Evolutionary conservation across 2,329 filamentous ascomycete species (phyloP).

Genomic region (Calonectria montana): DNA sequence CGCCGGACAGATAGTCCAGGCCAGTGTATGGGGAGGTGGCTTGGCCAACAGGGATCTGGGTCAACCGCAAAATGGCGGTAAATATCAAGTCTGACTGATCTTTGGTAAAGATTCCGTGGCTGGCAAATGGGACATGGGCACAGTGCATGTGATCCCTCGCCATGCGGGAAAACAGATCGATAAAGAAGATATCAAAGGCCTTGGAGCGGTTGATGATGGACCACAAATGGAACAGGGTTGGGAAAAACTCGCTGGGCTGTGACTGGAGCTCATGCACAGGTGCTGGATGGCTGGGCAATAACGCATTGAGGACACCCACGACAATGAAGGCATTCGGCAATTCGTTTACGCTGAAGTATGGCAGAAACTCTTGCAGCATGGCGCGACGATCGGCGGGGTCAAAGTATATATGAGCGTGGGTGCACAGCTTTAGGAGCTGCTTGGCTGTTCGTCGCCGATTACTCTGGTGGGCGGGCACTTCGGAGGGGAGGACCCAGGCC

Average conservation of each 20-base stretch:
- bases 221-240: conserved; percentile 97
- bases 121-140: conserved; percentile 80
- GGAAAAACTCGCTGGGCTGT: conserved; percentile 89
- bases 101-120: conserved; percentile 90
- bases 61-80: conserved; percentile 86
- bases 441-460: conserved; percentile 67
- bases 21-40: conserved; percentile 91
- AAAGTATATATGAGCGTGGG: conserved; percentile 92
- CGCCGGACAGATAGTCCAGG: conserved; percentile 84
- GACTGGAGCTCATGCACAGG: conserved; percentile 78
- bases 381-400: conserved; percentile 86
- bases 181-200: conserved; percentile 84
- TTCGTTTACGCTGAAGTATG: conserved; percentile 93
- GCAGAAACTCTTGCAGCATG: conserved; percentile 84
- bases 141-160: conserved; percentile 85
- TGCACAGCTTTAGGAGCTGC: conserved; percentile 86
- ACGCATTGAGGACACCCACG: conserved; percentile 84
- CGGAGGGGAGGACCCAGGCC: conserved; percentile 85
- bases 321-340: conserved; percentile 93
- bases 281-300: conserved; percentile 86
- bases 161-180: conserved; percentile 90
- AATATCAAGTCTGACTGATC: conserved; percentile 95
- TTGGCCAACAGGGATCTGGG: conserved; percentile 97
- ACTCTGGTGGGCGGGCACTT: conserved; percentile 75
- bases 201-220: conserved; percentile 92